Conservation (phyloP, 768 basidiomycete species). For the Amanita brunnescens region DNA sequence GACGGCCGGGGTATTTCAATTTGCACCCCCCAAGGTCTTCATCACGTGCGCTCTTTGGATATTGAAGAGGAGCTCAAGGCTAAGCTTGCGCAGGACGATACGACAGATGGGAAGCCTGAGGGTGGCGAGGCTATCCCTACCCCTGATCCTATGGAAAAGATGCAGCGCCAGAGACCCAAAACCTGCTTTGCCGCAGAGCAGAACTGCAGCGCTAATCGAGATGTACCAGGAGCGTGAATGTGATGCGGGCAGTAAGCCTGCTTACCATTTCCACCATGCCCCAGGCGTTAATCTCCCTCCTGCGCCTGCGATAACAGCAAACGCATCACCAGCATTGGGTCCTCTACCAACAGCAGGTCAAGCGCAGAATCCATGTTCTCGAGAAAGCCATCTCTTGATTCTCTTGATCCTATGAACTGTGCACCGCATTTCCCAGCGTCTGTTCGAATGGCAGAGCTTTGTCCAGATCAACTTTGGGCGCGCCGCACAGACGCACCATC, state of each 20-base stretch:
- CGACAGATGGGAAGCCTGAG: constrained; percentile 18
- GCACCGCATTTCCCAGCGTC: constrained; percentile 15
- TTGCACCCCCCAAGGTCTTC: constrained; percentile 66
- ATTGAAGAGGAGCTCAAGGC: constrained; percentile 29
- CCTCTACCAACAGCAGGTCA: too few species aligned
- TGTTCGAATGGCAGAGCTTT: constrained; percentile 1
- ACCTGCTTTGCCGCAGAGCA: constrained; percentile 31
- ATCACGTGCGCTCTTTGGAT: constrained; percentile 14
- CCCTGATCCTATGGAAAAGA: constrained; percentile 9
- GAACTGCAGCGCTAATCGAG: constrained; percentile 73
- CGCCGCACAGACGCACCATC: constrained; percentile 58
- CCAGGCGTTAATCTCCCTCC: constrained; percentile 7
- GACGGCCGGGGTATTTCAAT: constrained; percentile 67
- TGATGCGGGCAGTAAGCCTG: neutral
- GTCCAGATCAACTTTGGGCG: constrained; percentile 53
- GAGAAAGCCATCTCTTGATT: constrained; percentile 63
- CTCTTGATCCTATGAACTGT: constrained; percentile 69
- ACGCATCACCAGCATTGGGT: neutral
- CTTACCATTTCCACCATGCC: neutral
- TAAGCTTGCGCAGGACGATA: constrained; percentile 27
- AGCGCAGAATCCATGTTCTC: constrained; percentile 63
- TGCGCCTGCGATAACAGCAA: constrained; percentile 10
- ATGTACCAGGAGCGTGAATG: constrained; percentile 76
- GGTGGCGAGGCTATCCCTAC: neutral
- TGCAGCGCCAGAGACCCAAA: constrained; percentile 1